phyloP scores from a whole-genome alignment of 805 yeast species.

The Zygosaccharomyces siamensis region DNA sequence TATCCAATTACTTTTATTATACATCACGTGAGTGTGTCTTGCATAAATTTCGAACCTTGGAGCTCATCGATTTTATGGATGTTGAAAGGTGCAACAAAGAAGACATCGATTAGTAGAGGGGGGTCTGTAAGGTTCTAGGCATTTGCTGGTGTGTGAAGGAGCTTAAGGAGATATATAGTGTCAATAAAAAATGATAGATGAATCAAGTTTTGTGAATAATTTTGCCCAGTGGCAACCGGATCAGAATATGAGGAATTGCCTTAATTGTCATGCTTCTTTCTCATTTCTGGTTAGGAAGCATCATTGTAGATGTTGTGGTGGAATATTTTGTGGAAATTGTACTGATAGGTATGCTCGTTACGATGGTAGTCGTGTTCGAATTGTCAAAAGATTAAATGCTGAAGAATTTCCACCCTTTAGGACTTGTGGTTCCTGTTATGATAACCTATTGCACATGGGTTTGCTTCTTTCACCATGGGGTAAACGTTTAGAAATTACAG shows the following conservation, averaged over 20 bases:
- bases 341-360: constrained; percentile 27
- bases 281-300: constrained; percentile 54
- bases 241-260: constrained; percentile 37
- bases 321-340: constrained; percentile 50
- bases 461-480: constrained; percentile 22
- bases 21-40: background rate
- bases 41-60: background rate
- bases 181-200: constrained; percentile 8
- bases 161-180: too few species aligned
- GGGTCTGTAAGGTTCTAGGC: background rate
- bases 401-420: constrained; percentile 47
- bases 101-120: background rate
- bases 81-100: background rate
- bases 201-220: constrained; percentile 16
- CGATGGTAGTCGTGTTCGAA: constrained; percentile 25
- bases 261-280: constrained; percentile 43
- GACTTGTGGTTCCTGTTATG: constrained; percentile 55
- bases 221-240: constrained; percentile 34
- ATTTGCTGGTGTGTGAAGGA: background rate
- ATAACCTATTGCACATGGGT: constrained; percentile 38
- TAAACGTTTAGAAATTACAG: constrained; percentile 13
- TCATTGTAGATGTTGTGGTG: constrained; percentile 67
- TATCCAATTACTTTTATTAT: background rate
- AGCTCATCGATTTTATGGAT: background rate
- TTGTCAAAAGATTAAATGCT: constrained; percentile 20